Base-by-base conservation (phyloP, 371 early-diverging fungal species). In the Catenaria anguillulae region DNA sequence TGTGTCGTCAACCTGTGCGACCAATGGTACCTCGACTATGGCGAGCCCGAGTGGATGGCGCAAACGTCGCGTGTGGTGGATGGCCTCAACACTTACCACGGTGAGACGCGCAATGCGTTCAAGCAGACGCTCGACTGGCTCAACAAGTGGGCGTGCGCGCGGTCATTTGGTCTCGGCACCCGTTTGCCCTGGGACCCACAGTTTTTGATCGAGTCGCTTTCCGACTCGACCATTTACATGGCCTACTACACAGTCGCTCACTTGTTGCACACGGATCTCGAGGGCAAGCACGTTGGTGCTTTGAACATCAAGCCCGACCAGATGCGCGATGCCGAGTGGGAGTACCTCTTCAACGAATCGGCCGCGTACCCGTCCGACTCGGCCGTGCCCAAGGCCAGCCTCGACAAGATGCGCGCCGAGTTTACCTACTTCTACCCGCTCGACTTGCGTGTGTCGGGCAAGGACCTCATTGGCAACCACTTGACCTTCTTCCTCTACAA, bases 171-270 rank as follows among this genome's bases (percentile, higher is more conserved):
- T 62, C 81, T 99, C 55, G 99, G 99, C 62, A 87, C 90, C 65
- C 84, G 82, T 62, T 73, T 99, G 63, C 99, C 99, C 31, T 99
- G 97, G 97, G 99, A 99, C 75, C 75, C 82, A 34, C 78, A 87
- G 71, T 96, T 85, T 77, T 77, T 99, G 69, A 95, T 99, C 66
- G 99, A 99, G 79, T 95, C 97, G 33, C 82, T 99, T 40, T 92
- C 93, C 50, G 99, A 99, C 73, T 98, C 98, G 29, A 99, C 99
- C 46, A 99, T 99, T 68, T 99, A 99, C 78, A 99, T 99, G 99
- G 93, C 99, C 37, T 98, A 99, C 81, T 99, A 99, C 79, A 98
- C 99, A 37, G 85, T 99, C 33, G 84, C 98, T 21, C 92, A 95
- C 69, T 75, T 97, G 65, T 80, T 99, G 52, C 98, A 97, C 63